These are phyloP conservation scores for Nemania sp. DNA, from an alignment of 2,329 filamentous ascomycete genomes.

Conservation along the genomic window DNA sequence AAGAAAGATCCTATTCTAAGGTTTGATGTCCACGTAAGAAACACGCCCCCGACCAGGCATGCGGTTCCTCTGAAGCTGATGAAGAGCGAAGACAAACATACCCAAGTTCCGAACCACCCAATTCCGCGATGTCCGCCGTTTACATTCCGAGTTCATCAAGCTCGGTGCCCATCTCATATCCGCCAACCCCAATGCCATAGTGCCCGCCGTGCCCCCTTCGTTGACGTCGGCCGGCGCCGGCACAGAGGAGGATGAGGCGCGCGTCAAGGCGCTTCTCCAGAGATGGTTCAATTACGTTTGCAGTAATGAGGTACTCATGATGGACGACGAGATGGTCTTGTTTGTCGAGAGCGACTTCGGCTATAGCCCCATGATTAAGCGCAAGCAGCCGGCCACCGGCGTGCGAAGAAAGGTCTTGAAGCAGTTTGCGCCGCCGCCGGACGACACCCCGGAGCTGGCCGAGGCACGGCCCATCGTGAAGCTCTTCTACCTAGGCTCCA, in stretches of 20 bases:
- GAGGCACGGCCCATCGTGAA: slow-evolving; percentile 91
- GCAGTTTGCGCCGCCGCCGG: slow-evolving; percentile 95
- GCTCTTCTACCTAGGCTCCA: slow-evolving; percentile 90
- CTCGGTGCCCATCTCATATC: slow-evolving; percentile 95
- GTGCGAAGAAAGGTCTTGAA: slow-evolving; percentile 95
- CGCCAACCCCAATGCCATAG: slow-evolving; percentile 93
- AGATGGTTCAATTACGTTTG: slow-evolving; percentile 95
- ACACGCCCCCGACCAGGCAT: background rate
- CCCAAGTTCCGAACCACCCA: slow-evolving; percentile 97
- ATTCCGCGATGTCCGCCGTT: slow-evolving; percentile 93
- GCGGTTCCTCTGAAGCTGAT: slow-evolving; percentile 11
- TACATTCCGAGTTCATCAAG: slow-evolving; percentile 95
- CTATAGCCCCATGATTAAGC: slow-evolving; percentile 92
- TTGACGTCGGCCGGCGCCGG: slow-evolving; percentile 91
- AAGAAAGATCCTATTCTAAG: slow-evolving; percentile 94
- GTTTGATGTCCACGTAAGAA: slow-evolving; percentile 94
- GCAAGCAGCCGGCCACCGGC: slow-evolving; percentile 95
- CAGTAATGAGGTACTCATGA: slow-evolving; percentile 87
- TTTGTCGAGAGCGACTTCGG: slow-evolving; percentile 99
- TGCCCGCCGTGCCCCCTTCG: slow-evolving; percentile 93
- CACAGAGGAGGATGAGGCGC: slow-evolving; percentile 90
- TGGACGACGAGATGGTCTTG: slow-evolving; percentile 94
- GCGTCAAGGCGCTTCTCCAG: slow-evolving; percentile 88
- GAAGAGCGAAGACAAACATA: slow-evolving; percentile 79
- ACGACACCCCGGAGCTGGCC: slow-evolving; percentile 93